Percentiles rank a stretch among this genome's conserved stretches.
phyloP scores from a whole-genome alignment of 495 filamentous ascomycete species.

The Aspergillus kassunensis region DNA sequence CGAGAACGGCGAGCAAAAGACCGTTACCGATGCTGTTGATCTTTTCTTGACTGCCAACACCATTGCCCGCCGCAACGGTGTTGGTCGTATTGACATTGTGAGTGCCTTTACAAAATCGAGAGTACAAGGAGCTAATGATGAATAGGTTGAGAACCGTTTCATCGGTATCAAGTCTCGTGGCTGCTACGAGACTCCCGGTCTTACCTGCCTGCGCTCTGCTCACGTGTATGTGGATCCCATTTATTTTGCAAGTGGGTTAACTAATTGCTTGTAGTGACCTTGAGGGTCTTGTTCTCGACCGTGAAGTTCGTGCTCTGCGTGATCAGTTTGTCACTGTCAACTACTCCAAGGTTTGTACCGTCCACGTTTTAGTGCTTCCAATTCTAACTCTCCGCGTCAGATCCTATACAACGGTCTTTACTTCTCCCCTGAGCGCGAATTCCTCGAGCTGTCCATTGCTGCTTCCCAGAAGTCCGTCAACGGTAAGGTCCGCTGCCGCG shows the following conservation, averaged over 20 bases:
- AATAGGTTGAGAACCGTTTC: conserved; percentile 68
- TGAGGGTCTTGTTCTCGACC: conserved; percentile 81
- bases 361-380: background rate
- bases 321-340: conserved; percentile 73
- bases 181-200: conserved; percentile 80
- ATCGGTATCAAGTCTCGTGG: conserved; percentile 84
- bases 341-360: conserved; percentile 52
- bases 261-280: conserved; percentile 47
- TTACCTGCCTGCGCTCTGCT: conserved; percentile 70
- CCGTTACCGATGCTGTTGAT: conserved; percentile 53
- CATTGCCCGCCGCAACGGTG: conserved; percentile 71
- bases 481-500: conserved; percentile 64
- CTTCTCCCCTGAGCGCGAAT: conserved; percentile 78
- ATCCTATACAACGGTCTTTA: conserved; percentile 45
- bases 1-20: conserved; percentile 25
- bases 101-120: background rate
- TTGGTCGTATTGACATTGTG: conserved; percentile 85
- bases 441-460: conserved; percentile 68
- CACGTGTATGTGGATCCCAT: conserved; percentile 43
- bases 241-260: background rate
- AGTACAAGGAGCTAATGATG: background rate
- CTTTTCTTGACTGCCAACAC: conserved; percentile 76
- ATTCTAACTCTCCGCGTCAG: conserved; percentile 18
- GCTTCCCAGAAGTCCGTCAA: conserved; percentile 65
- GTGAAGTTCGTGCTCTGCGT: conserved; percentile 77